Conservation (phyloP, 1,284 basidiomycete genomes). For the Bjerkandera adusta region DNA sequence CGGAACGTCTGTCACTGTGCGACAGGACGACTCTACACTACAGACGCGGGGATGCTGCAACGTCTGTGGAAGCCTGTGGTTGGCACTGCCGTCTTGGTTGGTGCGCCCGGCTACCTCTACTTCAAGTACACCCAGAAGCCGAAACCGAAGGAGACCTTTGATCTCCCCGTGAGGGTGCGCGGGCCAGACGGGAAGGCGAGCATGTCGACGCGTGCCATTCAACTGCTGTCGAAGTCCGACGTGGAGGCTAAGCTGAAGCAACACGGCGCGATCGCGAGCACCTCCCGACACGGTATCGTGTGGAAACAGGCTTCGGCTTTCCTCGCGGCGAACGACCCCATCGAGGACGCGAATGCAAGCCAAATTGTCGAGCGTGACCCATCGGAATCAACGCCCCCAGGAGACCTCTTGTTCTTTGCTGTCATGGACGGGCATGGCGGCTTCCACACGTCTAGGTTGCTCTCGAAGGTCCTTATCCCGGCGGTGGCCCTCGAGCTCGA, state of each 20-base stretch:
- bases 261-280: constrained; percentile 46
- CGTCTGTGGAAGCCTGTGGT: constrained; percentile 64
- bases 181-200: constrained; percentile 58
- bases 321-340: constrained; percentile 83
- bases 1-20: constrained; percentile 6
- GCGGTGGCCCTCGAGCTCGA: constrained; percentile 81
- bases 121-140: constrained; percentile 36
- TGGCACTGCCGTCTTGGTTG: constrained; percentile 45
- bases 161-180: constrained; percentile 50
- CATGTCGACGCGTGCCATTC: constrained; percentile 50
- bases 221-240: constrained; percentile 54
- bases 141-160: constrained; percentile 42
- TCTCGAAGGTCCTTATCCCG: constrained; percentile 85
- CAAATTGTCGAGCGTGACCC: constrained; percentile 68
- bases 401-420: constrained; percentile 81
- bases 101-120: constrained; percentile 49
- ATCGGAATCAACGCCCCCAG: constrained; percentile 51
- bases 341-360: constrained; percentile 84
- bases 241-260: constrained; percentile 61
- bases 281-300: constrained; percentile 47
- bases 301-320: constrained; percentile 80
- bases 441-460: constrained; percentile 78
- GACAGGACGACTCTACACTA: background rate
- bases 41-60: constrained; percentile 47
- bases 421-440: constrained; percentile 96